These are phyloP conservation scores for Epichloe bromicola DNA, from an alignment of 2,329 filamentous ascomycete genomes.

Conservation along the genomic window DNA sequence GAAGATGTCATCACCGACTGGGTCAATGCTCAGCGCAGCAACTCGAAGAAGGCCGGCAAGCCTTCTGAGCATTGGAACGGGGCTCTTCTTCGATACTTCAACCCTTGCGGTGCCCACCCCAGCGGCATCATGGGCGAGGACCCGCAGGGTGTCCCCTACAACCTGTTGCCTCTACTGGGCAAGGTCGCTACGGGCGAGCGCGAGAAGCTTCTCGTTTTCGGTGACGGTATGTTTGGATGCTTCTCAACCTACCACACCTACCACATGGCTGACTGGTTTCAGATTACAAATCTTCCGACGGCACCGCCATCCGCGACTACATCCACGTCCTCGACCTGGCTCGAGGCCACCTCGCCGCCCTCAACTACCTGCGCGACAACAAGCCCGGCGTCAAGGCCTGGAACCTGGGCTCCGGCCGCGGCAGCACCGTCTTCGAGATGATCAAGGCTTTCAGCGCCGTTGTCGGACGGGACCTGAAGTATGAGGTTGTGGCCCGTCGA, in stretches of 20 bases:
- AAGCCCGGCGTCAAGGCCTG: conserved; percentile 86
- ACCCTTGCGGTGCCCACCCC: conserved; percentile 88
- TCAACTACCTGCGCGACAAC: conserved; percentile 76
- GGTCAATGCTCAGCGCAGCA: conserved; percentile 74
- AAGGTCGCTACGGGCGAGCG: conserved; percentile 93
- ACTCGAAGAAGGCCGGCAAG: conserved; percentile 67
- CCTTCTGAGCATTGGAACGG: conserved; percentile 77
- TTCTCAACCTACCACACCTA: background rate
- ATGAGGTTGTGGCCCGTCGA: conserved; percentile 72
- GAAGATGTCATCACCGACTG: conserved; percentile 88
- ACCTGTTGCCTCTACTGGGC: conserved; percentile 83
- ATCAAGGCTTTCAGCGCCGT: conserved; percentile 84
- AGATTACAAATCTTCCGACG: conserved; percentile 88
- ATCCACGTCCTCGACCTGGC: conserved; percentile 92
- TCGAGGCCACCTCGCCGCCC: conserved; percentile 71
- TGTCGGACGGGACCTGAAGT: conserved; percentile 74
- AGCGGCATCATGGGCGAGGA: conserved; percentile 97
- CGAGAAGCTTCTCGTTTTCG: conserved; percentile 88
- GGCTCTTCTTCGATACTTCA: conserved; percentile 91
- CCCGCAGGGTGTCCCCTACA: conserved; percentile 89
- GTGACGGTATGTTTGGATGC: conserved; percentile 58
- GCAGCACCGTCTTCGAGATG: conserved; percentile 95
- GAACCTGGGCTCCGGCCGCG: conserved; percentile 91
- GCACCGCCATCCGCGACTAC: conserved; percentile 93
- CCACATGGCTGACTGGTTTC: conserved; percentile 10